These are phyloP conservation scores for Cercophora scortea DNA, from an alignment of 495 filamentous ascomycete genomes.

Conservation along the genomic window DNA sequence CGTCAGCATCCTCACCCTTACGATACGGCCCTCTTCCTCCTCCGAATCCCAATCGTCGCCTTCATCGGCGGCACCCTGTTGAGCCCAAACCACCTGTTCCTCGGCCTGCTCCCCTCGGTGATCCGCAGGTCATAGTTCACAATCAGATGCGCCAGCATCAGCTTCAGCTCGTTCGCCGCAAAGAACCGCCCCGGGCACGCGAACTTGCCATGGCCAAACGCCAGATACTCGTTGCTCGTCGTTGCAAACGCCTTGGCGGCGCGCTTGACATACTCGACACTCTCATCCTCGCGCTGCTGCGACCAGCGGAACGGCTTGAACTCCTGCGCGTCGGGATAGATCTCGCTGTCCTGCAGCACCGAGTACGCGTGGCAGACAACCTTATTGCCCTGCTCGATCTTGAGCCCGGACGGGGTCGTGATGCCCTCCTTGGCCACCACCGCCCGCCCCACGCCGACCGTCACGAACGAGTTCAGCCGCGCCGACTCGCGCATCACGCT, in stretches of 20 bases:
- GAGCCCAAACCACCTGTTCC: slow-evolving; percentile 26
- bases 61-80: slow-evolving; percentile 25
- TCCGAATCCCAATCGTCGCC: slow-evolving; percentile 28
- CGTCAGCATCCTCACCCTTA: not conserved
- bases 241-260: slow-evolving; percentile 21
- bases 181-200: slow-evolving; percentile 54
- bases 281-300: slow-evolving; percentile 12
- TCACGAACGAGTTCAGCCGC: slow-evolving; percentile 25
- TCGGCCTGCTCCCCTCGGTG: slow-evolving; percentile 11
- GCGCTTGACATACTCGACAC: slow-evolving; percentile 20
- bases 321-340: slow-evolving; percentile 13
- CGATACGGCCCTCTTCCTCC: slow-evolving; percentile 7
- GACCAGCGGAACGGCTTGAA: slow-evolving; percentile 20
- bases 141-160: slow-evolving; percentile 43
- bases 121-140: slow-evolving; percentile 31
- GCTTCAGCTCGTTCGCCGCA: slow-evolving; percentile 42
- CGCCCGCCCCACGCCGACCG: slow-evolving; percentile 17
- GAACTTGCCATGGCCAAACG: not conserved
- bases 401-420: slow-evolving; percentile 24
- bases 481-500: slow-evolving; percentile 26
- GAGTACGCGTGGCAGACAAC: slow-evolving; percentile 15
- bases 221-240: not conserved
- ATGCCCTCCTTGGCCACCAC: slow-evolving; percentile 25
- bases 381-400: slow-evolving; percentile 8
- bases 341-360: slow-evolving; percentile 11